phyloP scores from a whole-genome alignment of 352 stramenopile genomes.

The Globisporangium camurandrum region DNA sequence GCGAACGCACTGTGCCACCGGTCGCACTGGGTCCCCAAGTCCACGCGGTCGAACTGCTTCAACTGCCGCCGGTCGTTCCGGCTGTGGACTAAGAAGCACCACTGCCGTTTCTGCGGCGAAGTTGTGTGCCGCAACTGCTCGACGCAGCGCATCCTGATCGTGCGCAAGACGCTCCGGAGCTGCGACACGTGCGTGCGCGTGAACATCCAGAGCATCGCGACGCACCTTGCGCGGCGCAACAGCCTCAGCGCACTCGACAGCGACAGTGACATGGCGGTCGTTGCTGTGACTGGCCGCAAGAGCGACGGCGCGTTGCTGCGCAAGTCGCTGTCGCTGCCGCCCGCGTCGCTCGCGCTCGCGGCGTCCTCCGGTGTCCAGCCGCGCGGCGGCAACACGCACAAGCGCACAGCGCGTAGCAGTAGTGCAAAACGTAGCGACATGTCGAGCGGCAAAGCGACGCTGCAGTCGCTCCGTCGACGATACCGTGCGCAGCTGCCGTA shows the following conservation, averaged over 20 bases:
- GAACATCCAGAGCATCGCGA: slow-evolving; percentile 41
- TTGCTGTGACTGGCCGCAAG: slow-evolving; percentile 13
- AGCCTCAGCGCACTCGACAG: slow-evolving; percentile 24
- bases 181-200: slow-evolving; percentile 71
- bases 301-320: slow-evolving; percentile 13
- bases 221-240: slow-evolving; percentile 32
- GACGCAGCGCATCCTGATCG: slow-evolving; percentile 59
- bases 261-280: slow-evolving; percentile 6
- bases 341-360: background rate
- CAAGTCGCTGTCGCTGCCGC: slow-evolving; percentile 6
- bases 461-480: slow-evolving; percentile 9
- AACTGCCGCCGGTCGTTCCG: slow-evolving; percentile 57
- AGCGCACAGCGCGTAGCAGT: no score
- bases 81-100: slow-evolving; percentile 62
- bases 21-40: slow-evolving; percentile 74
- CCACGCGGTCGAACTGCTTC: slow-evolving; percentile 46
- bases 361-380: background rate
- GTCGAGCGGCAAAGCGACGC: slow-evolving; percentile 1
- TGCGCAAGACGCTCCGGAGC: slow-evolving; percentile 62
- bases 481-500: slow-evolving; percentile 26
- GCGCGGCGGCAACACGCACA: background rate
- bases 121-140: slow-evolving; percentile 72
- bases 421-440: background rate
- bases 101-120: slow-evolving; percentile 74
- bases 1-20: slow-evolving; percentile 57